Base-by-base conservation (phyloP, 106 monocot species). In the Platanthera zijinensis region DNA sequence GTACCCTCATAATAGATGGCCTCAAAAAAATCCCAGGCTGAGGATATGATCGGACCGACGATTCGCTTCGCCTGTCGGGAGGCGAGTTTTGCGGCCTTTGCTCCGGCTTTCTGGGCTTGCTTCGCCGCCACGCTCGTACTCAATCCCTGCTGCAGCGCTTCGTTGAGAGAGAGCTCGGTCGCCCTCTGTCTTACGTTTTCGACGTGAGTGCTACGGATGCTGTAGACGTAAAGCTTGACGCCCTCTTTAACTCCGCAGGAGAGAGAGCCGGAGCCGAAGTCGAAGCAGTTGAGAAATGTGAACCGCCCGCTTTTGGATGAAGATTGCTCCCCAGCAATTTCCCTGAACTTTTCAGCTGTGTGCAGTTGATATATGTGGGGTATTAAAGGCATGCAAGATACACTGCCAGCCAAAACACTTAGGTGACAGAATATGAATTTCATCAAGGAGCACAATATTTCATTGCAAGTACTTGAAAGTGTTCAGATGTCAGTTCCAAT, bases 221-320 rank as follows among this genome's bases (percentile, higher is more conserved):
- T 93, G 91, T 96, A 93, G 49, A 88, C 78, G 49, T 97, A 97
- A 51, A 93, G 84, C 78, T 93, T 97, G 22, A 97, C 78, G 32
- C 93, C 86, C 46, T 87, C 87, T 80, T 97, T 97, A 10, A 80
- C 87, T 6, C 67, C 80, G 75, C 93, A 93, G n/a, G 96, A 86
- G 39, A 89, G 67, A 72, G 73, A 91, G 9, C 96, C 96, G 14
- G 89, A 91, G 52, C 90, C 84, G 91, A 97, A 84, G 83, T 97
- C 96, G 52, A 97, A 93, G 75, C 96, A 97, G 57, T 93, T 84
- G 46, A 97, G 57, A 51, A 93, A 68, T 19, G 96, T 91, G 61
- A 97, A 93, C 74, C 91, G 74, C 11, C 96, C 91, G 72, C 96
- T 97, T 71, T 97, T 93, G 1, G 93, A 93, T 81, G 93, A 83